Base-by-base conservation (phyloP, 805 yeast species). In the Priceomyces melissophilus region DNA sequence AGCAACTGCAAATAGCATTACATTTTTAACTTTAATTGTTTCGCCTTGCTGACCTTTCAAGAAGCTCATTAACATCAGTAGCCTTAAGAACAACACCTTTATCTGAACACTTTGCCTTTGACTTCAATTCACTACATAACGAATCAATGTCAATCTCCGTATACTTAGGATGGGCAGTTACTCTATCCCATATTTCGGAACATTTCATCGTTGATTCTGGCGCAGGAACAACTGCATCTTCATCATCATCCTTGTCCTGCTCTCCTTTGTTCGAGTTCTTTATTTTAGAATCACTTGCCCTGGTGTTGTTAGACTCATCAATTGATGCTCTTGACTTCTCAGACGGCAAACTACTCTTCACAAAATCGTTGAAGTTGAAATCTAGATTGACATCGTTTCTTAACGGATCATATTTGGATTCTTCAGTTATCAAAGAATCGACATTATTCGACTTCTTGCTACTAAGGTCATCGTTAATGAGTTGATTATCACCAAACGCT, bases 51-150 rank as follows among this genome's bases (percentile, higher is more conserved):
- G 60, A 55, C 38, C 51, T 52, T 42, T 69, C 71, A 30, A 78
- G 55, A 39, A 76, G 55, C 30, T 70, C 66, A 49, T 85, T 84
- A 23, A 93, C 91, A 57, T 91, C 97, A 29, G 73, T 67, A 42
- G 84, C 83, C 46, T 86, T 82, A 25, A 93, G 79, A 25, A 93
- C 95, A 26, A 85, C 97, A 12, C 99, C 99, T 41, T 74, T 69
- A 57, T 91, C 97, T 10, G 95, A 84, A 69, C 99, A 93, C 65
- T 88, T 89, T 9, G 98, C 99, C 74, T 91, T 93, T 30, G 82
- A 65, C 64, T 91, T 86, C 58, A 93, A 74, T 66, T 93, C 99
- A 33, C 68, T 59, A 73, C 99, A 93, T 59, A 93, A 75, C 2
- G 96, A 95, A 58, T 91, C 97, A 49, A 93, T 90, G 61, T 93